Evolutionary conservation across 441 rosid species (phyloP), one percentile per base, ranked within the genome.

Genomic region (Corymbia citriodora): DNA sequence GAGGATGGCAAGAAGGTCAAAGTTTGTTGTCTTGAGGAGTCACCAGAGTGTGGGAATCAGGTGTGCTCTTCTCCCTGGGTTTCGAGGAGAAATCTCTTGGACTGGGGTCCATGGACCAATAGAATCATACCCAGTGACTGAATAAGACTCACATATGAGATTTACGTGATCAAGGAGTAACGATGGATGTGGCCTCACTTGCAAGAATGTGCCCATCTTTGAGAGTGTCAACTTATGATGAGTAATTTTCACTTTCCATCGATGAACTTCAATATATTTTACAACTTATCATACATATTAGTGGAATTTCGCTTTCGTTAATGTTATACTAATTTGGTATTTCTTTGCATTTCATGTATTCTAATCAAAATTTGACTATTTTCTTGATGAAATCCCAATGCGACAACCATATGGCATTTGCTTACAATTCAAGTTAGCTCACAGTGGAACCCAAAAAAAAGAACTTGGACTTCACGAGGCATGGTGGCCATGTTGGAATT

Each of bases 361-460:
- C 74, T 65, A n/a, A 15, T 65, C 10, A 8, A 65, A 31, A 68
- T 68, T 31, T 68, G 12, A 68, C 9, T 31, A 3, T 17, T 31
- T 31, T 61, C 2, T 4, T 5, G 13, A 33, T 15, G 4, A 31
- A n/a, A 2, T 31, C 1, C 19, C 6, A 0, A n/a, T 29, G 10
- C 1, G 1, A 7, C 21, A 31, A 17, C 16, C 23, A 16, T 4
- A 17, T 31, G 12, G 0, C 1, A 63, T 29, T 63, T 3, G 33
- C 9, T 0, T 68, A 70, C 2, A 3, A 5, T 17, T 17, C 79
- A 17, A 68, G 2, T 68, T 2, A 13, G 33, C 31, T 29, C 11
- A 68, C 17, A 31, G 0, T 31, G 4, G 9, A 21, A 63, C 27
- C 4, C 2, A 33, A 33, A 2, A 1, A 6, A 12, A 0, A 0